These are phyloP conservation scores for Sanguinoderma infundibulare DNA, from an alignment of 1,284 basidiomycete species.

Conservation along the genomic window DNA sequence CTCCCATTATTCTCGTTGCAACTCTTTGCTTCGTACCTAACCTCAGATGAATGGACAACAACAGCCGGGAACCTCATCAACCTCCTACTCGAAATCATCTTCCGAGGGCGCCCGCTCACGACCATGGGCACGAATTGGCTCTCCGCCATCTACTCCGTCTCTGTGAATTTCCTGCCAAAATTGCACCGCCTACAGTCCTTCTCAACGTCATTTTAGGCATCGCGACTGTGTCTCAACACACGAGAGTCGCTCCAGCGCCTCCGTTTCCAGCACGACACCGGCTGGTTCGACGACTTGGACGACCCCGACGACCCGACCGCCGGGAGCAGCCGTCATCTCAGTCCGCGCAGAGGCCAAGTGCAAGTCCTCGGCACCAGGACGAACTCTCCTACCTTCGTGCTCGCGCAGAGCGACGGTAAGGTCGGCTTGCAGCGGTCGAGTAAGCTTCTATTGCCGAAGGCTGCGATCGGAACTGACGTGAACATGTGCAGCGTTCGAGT, in stretches of 20 bases:
- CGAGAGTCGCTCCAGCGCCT: constrained; percentile 13
- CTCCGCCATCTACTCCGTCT: constrained; percentile 9
- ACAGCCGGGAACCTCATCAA: constrained; percentile 17
- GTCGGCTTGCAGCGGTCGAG: constrained; percentile 2
- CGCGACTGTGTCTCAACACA: constrained; percentile 17
- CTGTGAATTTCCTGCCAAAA: constrained; percentile 3
- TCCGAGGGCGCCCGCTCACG: constrained; percentile 7
- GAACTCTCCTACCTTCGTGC: neutral
- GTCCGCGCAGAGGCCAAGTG: neutral
- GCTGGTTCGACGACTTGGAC: neutral
- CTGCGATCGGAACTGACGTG: neutral
- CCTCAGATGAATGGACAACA: neutral
- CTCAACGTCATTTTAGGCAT: constrained; percentile 8
- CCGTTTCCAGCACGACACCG: neutral
- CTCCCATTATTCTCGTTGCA: too few relatives aligned
- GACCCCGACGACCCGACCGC: neutral
- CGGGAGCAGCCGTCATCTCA: neutral
- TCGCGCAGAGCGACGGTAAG: neutral
- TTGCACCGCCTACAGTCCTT: too few relatives aligned
- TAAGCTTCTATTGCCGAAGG: neutral
- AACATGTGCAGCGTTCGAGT: constrained; percentile 2
- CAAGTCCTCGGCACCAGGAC: neutral
- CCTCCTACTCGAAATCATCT: constrained; percentile 9
- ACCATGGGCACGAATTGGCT: constrained; percentile 9
- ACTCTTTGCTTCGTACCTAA: neutral